Evolutionary conservation across 768 basidiomycete species (phyloP).

Genomic region (Glaciozyma martinii): DNA sequence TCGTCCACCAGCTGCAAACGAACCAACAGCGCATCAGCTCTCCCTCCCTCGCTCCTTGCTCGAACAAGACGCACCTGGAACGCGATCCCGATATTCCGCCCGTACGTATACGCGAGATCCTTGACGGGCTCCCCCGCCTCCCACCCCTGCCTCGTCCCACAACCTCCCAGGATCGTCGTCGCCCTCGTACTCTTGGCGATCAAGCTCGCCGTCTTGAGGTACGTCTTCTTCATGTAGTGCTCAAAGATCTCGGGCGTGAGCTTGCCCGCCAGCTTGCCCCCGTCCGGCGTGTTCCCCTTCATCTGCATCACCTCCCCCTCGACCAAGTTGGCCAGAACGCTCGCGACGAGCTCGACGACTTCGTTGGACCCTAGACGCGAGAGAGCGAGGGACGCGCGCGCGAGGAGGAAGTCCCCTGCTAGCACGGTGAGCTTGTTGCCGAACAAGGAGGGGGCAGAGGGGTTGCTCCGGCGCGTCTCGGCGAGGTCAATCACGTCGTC

Average conservation of each 20-base stretch:
- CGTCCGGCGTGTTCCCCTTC: slow-evolving; percentile 42
- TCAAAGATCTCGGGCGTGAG: slow-evolving; percentile 43
- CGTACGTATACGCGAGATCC: slow-evolving; percentile 84
- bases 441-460: slow-evolving; percentile 64
- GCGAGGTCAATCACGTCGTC: slow-evolving; percentile 77
- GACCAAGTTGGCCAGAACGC: slow-evolving; percentile 88
- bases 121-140: slow-evolving; percentile 68
- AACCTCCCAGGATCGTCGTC: slow-evolving; percentile 76
- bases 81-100: slow-evolving; percentile 82
- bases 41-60: neutral
- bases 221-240: slow-evolving; percentile 80
- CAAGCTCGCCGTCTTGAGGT: slow-evolving; percentile 81
- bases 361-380: slow-evolving; percentile 76
- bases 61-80: slow-evolving; percentile 61
- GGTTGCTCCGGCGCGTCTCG: slow-evolving; percentile 58
- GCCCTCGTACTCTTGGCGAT: slow-evolving; percentile 81
- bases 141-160: slow-evolving; percentile 43
- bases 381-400: slow-evolving; percentile 76
- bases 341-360: slow-evolving; percentile 85
- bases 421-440: slow-evolving; percentile 91
- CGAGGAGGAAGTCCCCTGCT: slow-evolving; percentile 90
- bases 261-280: neutral
- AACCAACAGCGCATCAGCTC: neutral
- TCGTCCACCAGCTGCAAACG: slow-evolving; percentile 80
- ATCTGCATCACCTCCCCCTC: slow-evolving; percentile 85